phyloP scores from a whole-genome alignment of 352 stramenopile species.

The Phytophthora citrophthora region DNA sequence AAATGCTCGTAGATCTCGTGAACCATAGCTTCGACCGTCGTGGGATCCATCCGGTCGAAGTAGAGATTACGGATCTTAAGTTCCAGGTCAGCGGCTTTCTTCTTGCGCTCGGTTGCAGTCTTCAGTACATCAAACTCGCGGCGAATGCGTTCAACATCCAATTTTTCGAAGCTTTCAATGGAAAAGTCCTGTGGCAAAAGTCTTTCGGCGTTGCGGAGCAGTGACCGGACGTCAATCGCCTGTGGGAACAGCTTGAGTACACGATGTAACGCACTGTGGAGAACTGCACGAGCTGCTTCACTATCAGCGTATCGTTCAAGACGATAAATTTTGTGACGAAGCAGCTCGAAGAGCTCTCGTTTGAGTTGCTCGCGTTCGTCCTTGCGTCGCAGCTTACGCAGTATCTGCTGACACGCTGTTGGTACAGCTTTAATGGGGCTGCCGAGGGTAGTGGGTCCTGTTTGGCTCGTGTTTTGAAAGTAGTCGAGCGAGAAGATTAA shows the following conservation, averaged over 20 bases:
- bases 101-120: constrained; percentile 72
- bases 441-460: neutral
- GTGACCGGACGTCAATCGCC: constrained; percentile 71
- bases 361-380: constrained; percentile 71
- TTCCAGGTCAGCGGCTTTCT: constrained; percentile 85
- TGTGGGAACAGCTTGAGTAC: constrained; percentile 70
- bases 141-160: constrained; percentile 40
- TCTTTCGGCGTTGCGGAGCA: constrained; percentile 84
- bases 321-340: constrained; percentile 67
- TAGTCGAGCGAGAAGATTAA: constrained; percentile 13
- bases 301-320: constrained; percentile 48
- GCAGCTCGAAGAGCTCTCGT: constrained; percentile 55
- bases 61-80: constrained; percentile 91
- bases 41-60: constrained; percentile 89
- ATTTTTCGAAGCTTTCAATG: constrained; percentile 26
- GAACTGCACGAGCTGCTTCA: constrained; percentile 16
- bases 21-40: constrained; percentile 80
- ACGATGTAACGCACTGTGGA: constrained; percentile 51
- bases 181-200: constrained; percentile 76
- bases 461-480: constrained; percentile 11
- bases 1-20: constrained; percentile 84
- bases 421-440: constrained; percentile 1
- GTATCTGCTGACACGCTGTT: constrained; percentile 57
- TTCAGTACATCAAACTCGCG: constrained; percentile 48
- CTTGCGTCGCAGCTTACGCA: constrained; percentile 64